A percentile compares a stretch with the other conserved stretches of the same genome.
phyloP scores from a whole-genome alignment of 768 basidiomycete genomes.

The Leccinum truebloodii region DNA sequence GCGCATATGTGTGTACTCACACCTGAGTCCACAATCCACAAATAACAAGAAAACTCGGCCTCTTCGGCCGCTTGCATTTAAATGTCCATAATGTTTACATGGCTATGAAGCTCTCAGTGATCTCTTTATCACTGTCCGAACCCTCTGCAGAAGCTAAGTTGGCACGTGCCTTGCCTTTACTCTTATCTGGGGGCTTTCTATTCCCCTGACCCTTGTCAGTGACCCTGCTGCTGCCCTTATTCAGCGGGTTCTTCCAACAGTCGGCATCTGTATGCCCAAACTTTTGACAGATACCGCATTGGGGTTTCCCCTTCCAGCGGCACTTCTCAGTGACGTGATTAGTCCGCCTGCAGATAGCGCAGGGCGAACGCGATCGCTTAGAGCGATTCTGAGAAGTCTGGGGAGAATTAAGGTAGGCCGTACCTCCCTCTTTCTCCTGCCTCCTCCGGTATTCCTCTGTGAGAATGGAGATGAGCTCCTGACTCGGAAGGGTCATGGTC shows the following conservation, averaged over 20 bases:
- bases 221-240: not conserved
- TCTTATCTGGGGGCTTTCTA: not conserved
- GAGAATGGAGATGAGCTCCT: too few relatives aligned
- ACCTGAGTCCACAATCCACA: conserved; percentile 8
- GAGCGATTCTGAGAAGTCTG: too few relatives aligned
- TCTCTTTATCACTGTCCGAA: not conserved
- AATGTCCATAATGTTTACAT: not conserved
- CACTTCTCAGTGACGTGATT: not conserved
- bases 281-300: not conserved
- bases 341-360: not conserved
- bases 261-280: not conserved
- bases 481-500: too few relatives aligned
- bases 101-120: not conserved
- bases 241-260: conserved; percentile 1
- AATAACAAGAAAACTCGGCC: not conserved
- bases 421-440: too few relatives aligned
- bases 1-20: conserved; percentile 4
- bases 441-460: too few relatives aligned
- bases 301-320: not conserved
- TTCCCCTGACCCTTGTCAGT: not conserved
- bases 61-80: not conserved
- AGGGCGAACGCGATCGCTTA: too few relatives aligned
- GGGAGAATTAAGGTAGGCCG: too few relatives aligned
- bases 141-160: not conserved
- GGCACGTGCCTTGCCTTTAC: not conserved